Evolutionary conservation across 1,284 basidiomycete species (phyloP), one percentile per base, ranked within the genome.

Genomic region (Rhodotorula sp.): DNA sequence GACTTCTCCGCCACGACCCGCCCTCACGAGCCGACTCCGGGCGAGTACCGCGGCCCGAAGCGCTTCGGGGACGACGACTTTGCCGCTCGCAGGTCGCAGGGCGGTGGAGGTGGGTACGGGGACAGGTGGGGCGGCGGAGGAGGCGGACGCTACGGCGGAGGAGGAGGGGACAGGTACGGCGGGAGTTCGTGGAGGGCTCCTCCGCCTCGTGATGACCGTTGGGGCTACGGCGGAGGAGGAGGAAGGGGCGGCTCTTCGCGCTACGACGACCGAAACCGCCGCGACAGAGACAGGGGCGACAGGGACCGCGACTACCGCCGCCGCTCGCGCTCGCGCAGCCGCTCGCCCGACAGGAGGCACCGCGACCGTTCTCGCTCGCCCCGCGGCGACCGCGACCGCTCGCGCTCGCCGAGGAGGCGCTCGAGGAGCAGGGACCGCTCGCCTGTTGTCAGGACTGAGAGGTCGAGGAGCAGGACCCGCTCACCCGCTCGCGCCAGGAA

Each of bases 41-140:
- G 95, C 72, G 91, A 97, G 82, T 99, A 99, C 83, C 94, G 94
- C 89, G 93, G 94, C 24, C 89, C 91, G 76, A 88, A 90, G 75
- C 88, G 90, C 55, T 84, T 86, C 69, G 82, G 80, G 37, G 67
- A 76, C 44, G 44, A 58, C 58, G 56, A 58, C 48, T 59, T 40
- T 44, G 60, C 47, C 26, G 31, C 64, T 51, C n/a, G 50, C 50
- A 47, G 48, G 26, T 10, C 34, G 34, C 34, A 5, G 34, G 34
- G 34, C 10, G 48, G 57, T 18, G 57, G 55, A 54, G 46, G 66
- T 13, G 68, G 47, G 34, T 54, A 64, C 44, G 64, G 59, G 58
- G 87, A 89, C 69, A 83, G 85, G 3, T 53, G 55, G 44, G 65
- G 61, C 59, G 87, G 89, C 59, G 87, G 89, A 26, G 54, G 60